Conservation (phyloP, 2,329 filamentous ascomycete species). For the Pseudocercospora musae region DNA sequence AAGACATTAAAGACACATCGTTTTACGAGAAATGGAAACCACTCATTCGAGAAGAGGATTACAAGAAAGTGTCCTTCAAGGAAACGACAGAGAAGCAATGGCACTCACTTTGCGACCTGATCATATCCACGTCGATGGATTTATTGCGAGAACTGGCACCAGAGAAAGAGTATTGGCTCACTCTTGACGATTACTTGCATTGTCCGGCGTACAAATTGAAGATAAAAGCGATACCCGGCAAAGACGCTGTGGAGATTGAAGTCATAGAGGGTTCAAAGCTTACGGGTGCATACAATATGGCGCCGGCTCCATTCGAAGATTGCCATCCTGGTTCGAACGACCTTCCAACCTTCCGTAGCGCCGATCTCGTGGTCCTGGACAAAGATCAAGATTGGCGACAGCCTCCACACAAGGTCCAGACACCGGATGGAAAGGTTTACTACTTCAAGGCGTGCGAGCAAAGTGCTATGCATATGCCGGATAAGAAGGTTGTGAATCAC, state of each 20-base stretch:
- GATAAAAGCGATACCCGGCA: not conserved
- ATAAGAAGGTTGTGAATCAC: not conserved
- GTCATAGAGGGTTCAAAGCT: not conserved
- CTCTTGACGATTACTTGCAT: conserved; percentile 9
- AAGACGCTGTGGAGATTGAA: not conserved
- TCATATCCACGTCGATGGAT: not conserved
- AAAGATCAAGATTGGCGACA: not conserved
- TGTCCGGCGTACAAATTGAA: conserved; percentile 7
- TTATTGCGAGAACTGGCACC: not conserved
- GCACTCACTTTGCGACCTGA: not conserved
- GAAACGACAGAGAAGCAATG: not conserved
- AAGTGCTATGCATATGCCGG: not conserved
- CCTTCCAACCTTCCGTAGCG: not conserved
- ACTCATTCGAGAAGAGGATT: not conserved
- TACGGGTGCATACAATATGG: not conserved
- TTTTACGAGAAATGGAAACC: conserved; percentile 13
- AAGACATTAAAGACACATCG: conserved; percentile 5
- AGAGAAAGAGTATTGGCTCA: not conserved
- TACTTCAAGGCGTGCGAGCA: conserved; percentile 1
- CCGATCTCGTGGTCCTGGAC: not conserved
- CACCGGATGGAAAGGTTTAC: not conserved
- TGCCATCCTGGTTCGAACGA: not conserved
- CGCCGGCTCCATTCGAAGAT: not conserved
- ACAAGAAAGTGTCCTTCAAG: not conserved
- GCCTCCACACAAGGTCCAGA: not conserved